Conservation (phyloP, 1,284 basidiomycete species). For the Ganoderma resinaceum region DNA sequence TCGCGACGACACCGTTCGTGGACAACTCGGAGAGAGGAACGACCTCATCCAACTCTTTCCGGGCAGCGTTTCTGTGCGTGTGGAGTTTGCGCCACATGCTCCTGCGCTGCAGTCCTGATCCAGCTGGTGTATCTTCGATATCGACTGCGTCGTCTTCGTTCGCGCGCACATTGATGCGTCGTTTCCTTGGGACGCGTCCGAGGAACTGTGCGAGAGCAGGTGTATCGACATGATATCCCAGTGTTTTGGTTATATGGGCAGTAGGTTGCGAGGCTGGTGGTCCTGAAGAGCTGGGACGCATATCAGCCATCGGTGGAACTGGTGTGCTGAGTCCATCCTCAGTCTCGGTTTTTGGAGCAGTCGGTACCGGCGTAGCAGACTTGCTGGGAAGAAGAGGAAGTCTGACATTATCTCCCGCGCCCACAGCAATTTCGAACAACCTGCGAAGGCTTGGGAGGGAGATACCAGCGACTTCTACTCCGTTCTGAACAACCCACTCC, state of each 20-base stretch:
- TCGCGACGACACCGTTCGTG: neutral
- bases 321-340: neutral
- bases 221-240: slow-evolving; percentile 74
- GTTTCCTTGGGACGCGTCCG: slow-evolving; percentile 62
- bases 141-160: slow-evolving; percentile 54
- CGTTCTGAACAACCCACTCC: slow-evolving; percentile 54
- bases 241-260: slow-evolving; percentile 60
- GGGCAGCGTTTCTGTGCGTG: slow-evolving; percentile 52
- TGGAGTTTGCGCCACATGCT: slow-evolving; percentile 50
- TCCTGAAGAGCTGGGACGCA: neutral
- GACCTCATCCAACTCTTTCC: slow-evolving; percentile 43
- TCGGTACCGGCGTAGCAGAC: neutral
- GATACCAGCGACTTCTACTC: slow-evolving; percentile 63
- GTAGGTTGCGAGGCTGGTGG: slow-evolving; percentile 24
- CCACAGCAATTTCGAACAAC: slow-evolving; percentile 76
- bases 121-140: slow-evolving; percentile 41
- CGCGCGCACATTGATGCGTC: slow-evolving; percentile 61
- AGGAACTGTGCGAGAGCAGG: slow-evolving; percentile 76
- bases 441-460: slow-evolving; percentile 68
- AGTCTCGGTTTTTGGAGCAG: neutral
- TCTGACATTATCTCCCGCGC: slow-evolving; percentile 36
- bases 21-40: slow-evolving; percentile 18
- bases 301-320: neutral
- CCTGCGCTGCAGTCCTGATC: slow-evolving; percentile 14
- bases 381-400: slow-evolving; percentile 9